Base-by-base conservation (phyloP, 495 filamentous ascomycete species). In the Tuber umbilicatum region DNA sequence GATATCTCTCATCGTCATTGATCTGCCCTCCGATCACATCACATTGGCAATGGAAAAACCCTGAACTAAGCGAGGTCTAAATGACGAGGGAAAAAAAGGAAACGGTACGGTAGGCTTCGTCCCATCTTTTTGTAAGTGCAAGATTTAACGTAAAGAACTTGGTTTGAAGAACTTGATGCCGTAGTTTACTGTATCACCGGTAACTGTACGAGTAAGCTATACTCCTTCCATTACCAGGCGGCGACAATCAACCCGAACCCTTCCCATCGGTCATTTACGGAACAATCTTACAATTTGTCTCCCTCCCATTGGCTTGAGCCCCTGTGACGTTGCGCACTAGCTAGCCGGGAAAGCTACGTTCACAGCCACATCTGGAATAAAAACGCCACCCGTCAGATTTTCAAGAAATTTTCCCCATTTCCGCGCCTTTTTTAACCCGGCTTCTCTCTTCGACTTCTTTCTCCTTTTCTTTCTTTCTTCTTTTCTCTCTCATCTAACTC, bases 311-410 rank as follows among this genome's bases (percentile, higher is more conserved):
- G 55, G 55, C 55, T 35, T 31, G 55, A 35, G 35, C 14, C 14
- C 2, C 55, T 64, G 55, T 64, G 55, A 27, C 55, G 27, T 12
- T 64, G 55, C 55, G 27, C 27, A 17, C 27, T 17, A 35, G 50
- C 9, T 2, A 23, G 21, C 19, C 0, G 45, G 23, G 10, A 35
- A 19, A 64, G 27, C 0, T 14, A 31, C 16, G 27, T 27, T 35
- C 14, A 35, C 55, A 35, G 55, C 55, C 55, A 64, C 27, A 64
- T 27, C 14, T 64, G 7, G 55, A 64, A 35, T 64, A 64, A 64
- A 55, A 64, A 31, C 55, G 55, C 55, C 55, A 64, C 55, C 55
- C n/a, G 55, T 64, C 55, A 64, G 55, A 35, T 35, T 64, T 64
- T 64, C 27, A 64, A 35, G 55, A 31, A 60, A 60, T 27, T 60